Base-by-base conservation (phyloP, 2,329 filamentous ascomycete genomes). In the Pseudogymnoascus sp. region DNA sequence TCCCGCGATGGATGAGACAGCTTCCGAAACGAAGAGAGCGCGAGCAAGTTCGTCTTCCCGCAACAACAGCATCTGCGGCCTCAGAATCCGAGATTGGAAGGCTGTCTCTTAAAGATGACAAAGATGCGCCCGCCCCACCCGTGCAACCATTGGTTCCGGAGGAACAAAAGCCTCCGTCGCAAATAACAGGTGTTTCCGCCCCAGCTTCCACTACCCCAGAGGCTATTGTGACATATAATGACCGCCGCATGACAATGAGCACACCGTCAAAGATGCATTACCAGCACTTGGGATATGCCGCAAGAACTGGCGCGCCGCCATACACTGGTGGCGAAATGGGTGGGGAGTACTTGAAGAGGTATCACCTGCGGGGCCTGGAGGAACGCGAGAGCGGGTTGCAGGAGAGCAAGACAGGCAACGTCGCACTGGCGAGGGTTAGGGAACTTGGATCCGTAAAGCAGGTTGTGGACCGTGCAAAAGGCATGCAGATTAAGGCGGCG, bases 1-100 rank as follows among this genome's bases (percentile, higher is more conserved):
- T 84, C 10, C 82, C 82, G 15, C 68, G 67, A 37, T 73, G 72
- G 72, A 74, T 73, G 72, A 59, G 67, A 4, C 50, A 70, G 15
- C 68, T 73, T 44, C 70, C 72, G 9, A 59, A 59, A 11, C 15
- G 53, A 35, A 59, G 13, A n/a, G 53, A 37, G 10, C 17, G 53
- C 9, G 53, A 37, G 9, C 7, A 59, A 33, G 33, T 59, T 37
- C 17, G 17, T 59, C 3, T 19, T 17, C 17, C 11, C 11, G n/a
- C n/a, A 15, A 13, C 29, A 19, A 9, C 26, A 33, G 17, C 53
- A 5, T 33, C 26, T 4, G 26, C 53, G 11, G 53, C 26, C 1
- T 15, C 26, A 10, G 53, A 29, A 35, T 21, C 29, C 6, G 26
- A 59, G 53, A 5, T 59, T n/a, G 46, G 13, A 7, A 29, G 9